Percentiles rank a stretch among this genome's conserved stretches.
Conservation (phyloP, 495 filamentous ascomycete species). For the Pseudotulostoma volvatum region DNA sequence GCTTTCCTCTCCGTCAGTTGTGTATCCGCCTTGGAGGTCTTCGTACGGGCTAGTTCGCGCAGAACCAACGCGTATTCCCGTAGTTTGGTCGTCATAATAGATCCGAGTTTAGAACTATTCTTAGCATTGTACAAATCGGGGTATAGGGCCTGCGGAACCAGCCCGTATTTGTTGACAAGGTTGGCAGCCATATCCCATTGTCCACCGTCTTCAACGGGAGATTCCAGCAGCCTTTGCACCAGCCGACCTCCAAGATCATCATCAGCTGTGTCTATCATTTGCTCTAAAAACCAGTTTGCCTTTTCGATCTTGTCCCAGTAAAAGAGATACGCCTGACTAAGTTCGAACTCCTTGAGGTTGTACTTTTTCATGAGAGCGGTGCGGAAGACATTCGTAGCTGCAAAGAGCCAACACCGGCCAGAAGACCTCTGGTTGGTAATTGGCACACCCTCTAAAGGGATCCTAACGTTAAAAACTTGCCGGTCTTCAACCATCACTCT, state of each 20-base stretch:
- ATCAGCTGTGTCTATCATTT: constrained; percentile 54
- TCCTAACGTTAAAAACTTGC: constrained; percentile 67
- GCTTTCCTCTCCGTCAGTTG: constrained; percentile 39
- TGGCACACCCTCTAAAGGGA: constrained; percentile 64
- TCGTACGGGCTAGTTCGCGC: constrained; percentile 28
- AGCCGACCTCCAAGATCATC: constrained; percentile 52
- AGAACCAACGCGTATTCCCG: constrained; percentile 61
- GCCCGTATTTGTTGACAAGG: constrained; percentile 68
- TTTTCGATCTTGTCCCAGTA: constrained; percentile 95
- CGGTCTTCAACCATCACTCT: constrained; percentile 39
- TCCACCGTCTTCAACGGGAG: constrained; percentile 64
- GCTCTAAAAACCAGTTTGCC: constrained; percentile 73
- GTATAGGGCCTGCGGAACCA: constrained; percentile 63
- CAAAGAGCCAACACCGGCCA: constrained; percentile 83
- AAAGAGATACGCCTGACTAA: constrained; percentile 78
- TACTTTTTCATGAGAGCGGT: constrained; percentile 69
- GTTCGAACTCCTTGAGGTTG: constrained; percentile 58
- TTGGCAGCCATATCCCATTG: constrained; percentile 93
- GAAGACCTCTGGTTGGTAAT: constrained; percentile 70
- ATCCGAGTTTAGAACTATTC: constrained; percentile 51
- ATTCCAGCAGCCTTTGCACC: constrained; percentile 44
- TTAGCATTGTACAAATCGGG: constrained; percentile 65
- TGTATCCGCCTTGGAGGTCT: constrained; percentile 9
- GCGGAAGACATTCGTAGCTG: constrained; percentile 72
- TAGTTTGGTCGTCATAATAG: constrained; percentile 68